Conservation (phyloP, 2,329 filamentous ascomycete species). For the Colletotrichum endophyticum region DNA sequence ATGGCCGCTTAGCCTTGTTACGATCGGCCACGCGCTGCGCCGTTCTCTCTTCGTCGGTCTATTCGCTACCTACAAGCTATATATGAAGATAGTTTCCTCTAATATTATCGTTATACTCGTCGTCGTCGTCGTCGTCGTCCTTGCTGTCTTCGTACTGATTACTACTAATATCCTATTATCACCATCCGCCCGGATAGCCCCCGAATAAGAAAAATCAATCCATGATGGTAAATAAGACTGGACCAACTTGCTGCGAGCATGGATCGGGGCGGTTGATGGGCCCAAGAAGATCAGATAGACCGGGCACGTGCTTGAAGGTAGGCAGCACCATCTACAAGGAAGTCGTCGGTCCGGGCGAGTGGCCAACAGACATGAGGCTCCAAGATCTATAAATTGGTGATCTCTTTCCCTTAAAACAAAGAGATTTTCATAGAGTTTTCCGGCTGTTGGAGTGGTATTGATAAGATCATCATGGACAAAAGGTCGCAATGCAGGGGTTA, state of each 20-base stretch:
- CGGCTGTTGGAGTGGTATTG: fast-evolving
- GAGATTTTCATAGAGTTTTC: too few species aligned
- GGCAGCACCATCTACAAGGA: neutral
- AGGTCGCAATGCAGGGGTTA: neutral
- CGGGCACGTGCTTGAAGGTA: neutral
- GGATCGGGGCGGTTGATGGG: neutral
- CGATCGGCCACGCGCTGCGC: too few species aligned
- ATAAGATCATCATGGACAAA: neutral
- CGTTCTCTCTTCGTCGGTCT: too few species aligned
- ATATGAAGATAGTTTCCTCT: too few species aligned
- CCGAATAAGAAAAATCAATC: too few species aligned
- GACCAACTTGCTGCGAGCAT: neutral
- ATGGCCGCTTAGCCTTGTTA: fast-evolving
- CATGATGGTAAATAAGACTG: neutral
- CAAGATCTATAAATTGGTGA: neutral
- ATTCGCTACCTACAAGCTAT: too few species aligned
- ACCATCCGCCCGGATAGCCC: neutral
- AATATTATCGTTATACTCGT: too few species aligned
- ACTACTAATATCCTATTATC: neutral
- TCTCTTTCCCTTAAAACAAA: fast-evolving
- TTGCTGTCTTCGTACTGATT: neutral
- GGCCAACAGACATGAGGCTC: neutral
- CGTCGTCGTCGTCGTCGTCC: too few species aligned
- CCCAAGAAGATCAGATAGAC: neutral
- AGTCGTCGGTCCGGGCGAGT: neutral